Base-by-base conservation (phyloP, 371 early-diverging fungal genomes). In the Thermomucor indicae-seudaticae region DNA sequence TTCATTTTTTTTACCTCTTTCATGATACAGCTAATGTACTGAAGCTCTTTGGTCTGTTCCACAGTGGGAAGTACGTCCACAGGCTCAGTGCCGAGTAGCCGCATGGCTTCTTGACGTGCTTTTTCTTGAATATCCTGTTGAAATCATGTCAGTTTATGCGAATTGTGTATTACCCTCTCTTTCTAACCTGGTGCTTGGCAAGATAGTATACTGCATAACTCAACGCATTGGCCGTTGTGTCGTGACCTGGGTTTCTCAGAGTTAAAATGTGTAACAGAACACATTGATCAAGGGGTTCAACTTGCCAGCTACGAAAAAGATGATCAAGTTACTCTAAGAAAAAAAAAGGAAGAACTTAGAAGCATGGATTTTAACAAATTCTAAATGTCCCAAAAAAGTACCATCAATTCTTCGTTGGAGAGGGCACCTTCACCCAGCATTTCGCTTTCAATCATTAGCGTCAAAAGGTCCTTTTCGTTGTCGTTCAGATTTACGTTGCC, bases 381-480 rank as follows among this genome's bases (percentile, higher is more conserved):
- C 17, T 6, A 29, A 29, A 37, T 37, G 14, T 28, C 23, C 7
- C 6, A 43, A 3, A 12, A 24, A 28, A 48, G 48, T 49, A 50
- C 51, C 32, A 25, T 14, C 16, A 50, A 28, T 30, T 78, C 78
- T 38, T 73, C 73, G 43, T 70, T 59, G 4, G 75, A 37, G 28
- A 72, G 24, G 4, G 48, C 53, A 4, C 57, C 70, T 30, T 60
- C 65, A 10, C 64, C 66, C 22, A 56, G 38, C 27, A 60, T 49
- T 45, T 69, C 72, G 37, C 65, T 58, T 52, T 78, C 73, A 34
- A 81, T 65, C 80, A 83, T 75, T 57, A 83, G 55, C 0, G 81
- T 70, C 22, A 81, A 58, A 35, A 81, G 47, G 38, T 81, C 81
- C n/a, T 62, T 70, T 35, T 75, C 73, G 2, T 57, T 51, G 24